Percentiles rank a stretch among this genome's conserved stretches.
These are phyloP conservation scores for Pseudocercospora musae DNA, from an alignment of 2,329 filamentous ascomycete genomes.

Conservation along the genomic window DNA sequence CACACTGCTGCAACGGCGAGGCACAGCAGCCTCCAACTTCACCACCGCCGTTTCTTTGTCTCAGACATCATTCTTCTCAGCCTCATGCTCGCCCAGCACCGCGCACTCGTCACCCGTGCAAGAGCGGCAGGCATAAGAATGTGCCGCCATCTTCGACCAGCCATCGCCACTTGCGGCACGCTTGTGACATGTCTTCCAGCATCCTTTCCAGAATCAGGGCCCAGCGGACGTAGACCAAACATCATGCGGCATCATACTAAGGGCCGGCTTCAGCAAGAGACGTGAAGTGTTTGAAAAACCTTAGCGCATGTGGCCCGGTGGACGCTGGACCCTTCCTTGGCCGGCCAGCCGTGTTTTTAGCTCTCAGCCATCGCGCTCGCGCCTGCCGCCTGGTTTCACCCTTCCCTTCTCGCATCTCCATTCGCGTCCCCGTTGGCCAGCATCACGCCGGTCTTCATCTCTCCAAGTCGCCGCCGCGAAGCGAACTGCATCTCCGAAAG, in stretches of 20 bases:
- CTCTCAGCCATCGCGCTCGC: too few species aligned
- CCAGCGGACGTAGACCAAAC: neutral
- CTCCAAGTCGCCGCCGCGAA: neutral
- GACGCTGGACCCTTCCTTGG: neutral
- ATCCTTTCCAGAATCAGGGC: neutral
- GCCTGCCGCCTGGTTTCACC: too few species aligned
- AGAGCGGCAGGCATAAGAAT: slow-evolving; percentile 17
- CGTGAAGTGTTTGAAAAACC: slow-evolving; percentile 6
- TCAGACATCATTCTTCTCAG: slow-evolving; percentile 21
- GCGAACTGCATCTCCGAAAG: neutral
- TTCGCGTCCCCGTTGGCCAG: too few species aligned
- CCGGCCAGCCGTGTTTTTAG: neutral
- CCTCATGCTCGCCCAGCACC: slow-evolving; percentile 19
- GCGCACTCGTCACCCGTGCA: slow-evolving; percentile 1
- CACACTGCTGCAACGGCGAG: slow-evolving; percentile 6
- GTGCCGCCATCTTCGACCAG: slow-evolving; percentile 10
- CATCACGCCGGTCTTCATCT: neutral
- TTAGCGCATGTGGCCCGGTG: neutral
- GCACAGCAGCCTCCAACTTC: slow-evolving; percentile 1
- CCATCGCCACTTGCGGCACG: neutral
- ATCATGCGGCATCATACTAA: neutral
- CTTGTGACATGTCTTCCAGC: slow-evolving; percentile 12
- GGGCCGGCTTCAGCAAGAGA: slow-evolving; percentile 1
- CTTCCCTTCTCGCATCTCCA: too few species aligned
- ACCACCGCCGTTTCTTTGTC: slow-evolving; percentile 19